A percentile compares a stretch with the other conserved stretches of the same genome.
Evolutionary conservation across 768 basidiomycete species (phyloP).

Genomic region (Sistotremastrum suecicum): DNA sequence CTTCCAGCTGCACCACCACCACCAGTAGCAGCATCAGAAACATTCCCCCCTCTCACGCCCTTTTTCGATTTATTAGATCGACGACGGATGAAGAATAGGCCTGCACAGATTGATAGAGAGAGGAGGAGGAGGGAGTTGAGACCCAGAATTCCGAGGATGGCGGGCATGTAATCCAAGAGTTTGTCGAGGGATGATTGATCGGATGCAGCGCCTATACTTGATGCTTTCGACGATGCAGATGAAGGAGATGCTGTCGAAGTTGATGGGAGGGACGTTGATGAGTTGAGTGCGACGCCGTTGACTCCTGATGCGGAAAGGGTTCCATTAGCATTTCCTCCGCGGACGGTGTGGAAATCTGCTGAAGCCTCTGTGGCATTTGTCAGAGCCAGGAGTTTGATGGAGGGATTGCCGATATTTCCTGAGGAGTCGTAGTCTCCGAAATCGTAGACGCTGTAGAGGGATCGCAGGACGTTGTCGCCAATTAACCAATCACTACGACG

Average conservation of each 20-base stretch:
- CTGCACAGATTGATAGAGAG: slow-evolving; percentile 37
- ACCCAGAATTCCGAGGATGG: slow-evolving; percentile 60
- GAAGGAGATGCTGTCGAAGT: neutral
- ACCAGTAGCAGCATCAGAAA: too few species aligned
- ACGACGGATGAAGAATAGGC: slow-evolving; percentile 37
- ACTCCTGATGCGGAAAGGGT: slow-evolving; percentile 38
- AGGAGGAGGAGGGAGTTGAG: slow-evolving; percentile 63
- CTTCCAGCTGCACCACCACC: too few species aligned
- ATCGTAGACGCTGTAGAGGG: slow-evolving; percentile 71
- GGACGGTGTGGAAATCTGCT: slow-evolving; percentile 47
- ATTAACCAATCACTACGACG: slow-evolving; percentile 59
- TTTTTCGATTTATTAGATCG: slow-evolving; percentile 6
- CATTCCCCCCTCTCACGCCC: too few species aligned
- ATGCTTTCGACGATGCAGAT: slow-evolving; percentile 24
- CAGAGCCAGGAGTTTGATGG: slow-evolving; percentile 60
- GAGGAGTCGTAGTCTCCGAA: slow-evolving; percentile 63
- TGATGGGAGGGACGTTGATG: neutral
- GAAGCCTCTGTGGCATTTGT: slow-evolving; percentile 54
- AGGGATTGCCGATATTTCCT: slow-evolving; percentile 60
- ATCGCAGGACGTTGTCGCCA: slow-evolving; percentile 74
- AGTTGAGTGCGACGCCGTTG: slow-evolving; percentile 1
- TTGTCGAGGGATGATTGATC: slow-evolving; percentile 40
- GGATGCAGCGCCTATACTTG: slow-evolving; percentile 24
- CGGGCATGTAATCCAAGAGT: slow-evolving; percentile 54
- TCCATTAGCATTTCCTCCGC: slow-evolving; percentile 61